Base-by-base conservation (phyloP, 1,284 basidiomycete species). In the Ganoderma lucidum region DNA sequence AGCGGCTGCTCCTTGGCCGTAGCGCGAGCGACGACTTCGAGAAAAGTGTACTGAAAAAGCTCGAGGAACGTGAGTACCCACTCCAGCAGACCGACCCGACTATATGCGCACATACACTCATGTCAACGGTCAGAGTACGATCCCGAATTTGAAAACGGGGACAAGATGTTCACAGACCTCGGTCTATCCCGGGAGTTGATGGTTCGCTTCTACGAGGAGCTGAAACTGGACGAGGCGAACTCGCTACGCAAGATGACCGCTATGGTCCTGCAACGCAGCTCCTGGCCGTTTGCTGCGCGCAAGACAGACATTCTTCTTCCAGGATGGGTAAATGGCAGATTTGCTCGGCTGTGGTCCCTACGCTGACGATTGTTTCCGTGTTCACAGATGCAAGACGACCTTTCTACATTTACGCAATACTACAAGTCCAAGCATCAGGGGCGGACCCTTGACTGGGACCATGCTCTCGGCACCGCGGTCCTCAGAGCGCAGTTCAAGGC, bases 21-120 rank as follows among this genome's bases (percentile, higher is more conserved):
- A 96, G 93, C 64, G 97, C 97, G 0, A 95, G 92, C 8, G 91
- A 96, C 75, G 97, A 99, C 78, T 93, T 96, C 75, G 97, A 99
- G 83, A 90, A 91, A 75, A 88, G 86, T 51, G 93, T 99, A 86
- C 85, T 99, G 66, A 90, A 94, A 80, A 94, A 93, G 81, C 85
- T 99, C 73, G 95, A 95, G 82, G 91, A 95, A 73, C 83, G 95
- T 95, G 75, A 71, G 92, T 85, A 10, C 28, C 56, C 12, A 32
- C 12, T n/a, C 2, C 10, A 9, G 19, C 3, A n/a, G 39, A 63
- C 2, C 53, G 32, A 53, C 5, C 53, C 45, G 12, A 12, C 53
- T 55, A 9, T 37, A 44, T 68, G 9, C 35, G 14, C 37, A 6
- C 15, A 23, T 55, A 53, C 56, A 42, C 66, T 67, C 60, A 70